A percentile compares a stretch with the other conserved stretches of the same genome.
Evolutionary conservation across 805 yeast species (phyloP).

Genomic region (Suhomyces vadensis): DNA sequence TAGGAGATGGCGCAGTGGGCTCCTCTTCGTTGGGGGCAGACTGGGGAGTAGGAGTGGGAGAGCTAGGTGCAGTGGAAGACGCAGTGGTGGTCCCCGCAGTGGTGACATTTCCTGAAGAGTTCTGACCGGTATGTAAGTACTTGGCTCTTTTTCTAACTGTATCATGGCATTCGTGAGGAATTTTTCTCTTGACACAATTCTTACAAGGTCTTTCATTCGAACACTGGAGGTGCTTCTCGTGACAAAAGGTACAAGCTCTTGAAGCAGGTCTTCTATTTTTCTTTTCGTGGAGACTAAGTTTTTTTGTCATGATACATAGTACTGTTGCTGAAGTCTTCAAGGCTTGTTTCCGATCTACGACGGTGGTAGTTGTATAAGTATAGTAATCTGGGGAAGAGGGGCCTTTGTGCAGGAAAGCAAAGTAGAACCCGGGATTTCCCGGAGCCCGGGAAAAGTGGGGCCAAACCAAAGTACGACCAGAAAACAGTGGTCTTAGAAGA

Average conservation of each 20-base stretch:
- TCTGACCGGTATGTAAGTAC: conserved; percentile 22
- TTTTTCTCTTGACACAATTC: conserved; percentile 64
- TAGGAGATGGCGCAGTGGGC: conserved; percentile 2
- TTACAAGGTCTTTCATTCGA: conserved; percentile 68
- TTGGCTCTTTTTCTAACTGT: conserved; percentile 55
- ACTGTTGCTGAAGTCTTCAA: not conserved
- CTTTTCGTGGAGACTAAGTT: conserved; percentile 54
- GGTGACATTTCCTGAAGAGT: not conserved
- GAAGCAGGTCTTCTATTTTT: conserved; percentile 59
- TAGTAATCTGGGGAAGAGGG: conserved; percentile 2
- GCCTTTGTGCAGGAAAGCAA: conserved; percentile 4
- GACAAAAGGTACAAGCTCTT: conserved; percentile 74
- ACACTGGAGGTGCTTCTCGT: conserved; percentile 72
- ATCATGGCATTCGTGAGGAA: conserved; percentile 57
- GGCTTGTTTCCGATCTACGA: no score
- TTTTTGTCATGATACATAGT: conserved; percentile 55
- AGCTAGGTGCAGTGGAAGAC: conserved; percentile 5
- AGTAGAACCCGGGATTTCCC: conserved; percentile 2
- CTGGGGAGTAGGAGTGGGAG: conserved; percentile 3
- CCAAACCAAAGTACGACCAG: no score
- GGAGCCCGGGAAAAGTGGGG: conserved; percentile 5
- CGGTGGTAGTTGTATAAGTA: no score
- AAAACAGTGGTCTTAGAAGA: no score
- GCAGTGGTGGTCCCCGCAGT: conserved; percentile 1
- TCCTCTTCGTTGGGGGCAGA: conserved; percentile 1